Percentiles rank a stretch among this genome's conserved stretches.
Conservation (phyloP, 495 filamentous ascomycete species). For the Astrothelium subdiscretum region DNA sequence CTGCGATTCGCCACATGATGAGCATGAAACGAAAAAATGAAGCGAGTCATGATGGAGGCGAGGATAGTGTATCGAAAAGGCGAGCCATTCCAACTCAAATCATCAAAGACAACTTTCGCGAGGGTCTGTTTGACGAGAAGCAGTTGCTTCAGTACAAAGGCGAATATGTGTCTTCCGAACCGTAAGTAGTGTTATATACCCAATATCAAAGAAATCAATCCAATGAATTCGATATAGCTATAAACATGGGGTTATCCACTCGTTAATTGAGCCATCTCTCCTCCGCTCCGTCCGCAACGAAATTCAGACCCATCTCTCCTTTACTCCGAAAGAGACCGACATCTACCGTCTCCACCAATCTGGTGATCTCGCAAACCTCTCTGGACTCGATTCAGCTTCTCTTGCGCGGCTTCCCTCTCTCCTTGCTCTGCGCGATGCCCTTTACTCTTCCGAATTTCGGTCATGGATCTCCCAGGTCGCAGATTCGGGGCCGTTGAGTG, state of each 20-base stretch:
- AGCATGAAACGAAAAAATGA: not conserved
- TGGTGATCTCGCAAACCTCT: slow-evolving; percentile 91
- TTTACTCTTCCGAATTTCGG: slow-evolving; percentile 85
- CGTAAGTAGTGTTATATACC: not conserved
- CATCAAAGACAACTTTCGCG: not conserved
- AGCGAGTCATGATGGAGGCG: not conserved
- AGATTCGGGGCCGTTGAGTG: slow-evolving; percentile 73
- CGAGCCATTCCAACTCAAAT: not conserved
- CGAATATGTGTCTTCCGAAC: not conserved
- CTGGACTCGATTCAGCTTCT: slow-evolving; percentile 76
- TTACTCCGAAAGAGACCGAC: slow-evolving; percentile 98
- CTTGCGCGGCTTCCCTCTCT: slow-evolving; percentile 75
- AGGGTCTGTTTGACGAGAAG: not conserved
- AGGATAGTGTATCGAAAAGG: not conserved
- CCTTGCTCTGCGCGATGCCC: slow-evolving; percentile 73
- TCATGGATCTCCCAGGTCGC: slow-evolving; percentile 78
- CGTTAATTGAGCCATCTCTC: slow-evolving; percentile 64
- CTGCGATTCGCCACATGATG: too few species aligned
- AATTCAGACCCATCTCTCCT: slow-evolving; percentile 77
- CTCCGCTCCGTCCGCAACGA: slow-evolving; percentile 80
- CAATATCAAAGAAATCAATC: not conserved
- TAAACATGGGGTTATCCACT: slow-evolving; percentile 78
- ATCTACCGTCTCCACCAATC: slow-evolving; percentile 99
- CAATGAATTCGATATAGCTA: slow-evolving; percentile 34
- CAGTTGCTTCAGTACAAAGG: not conserved